These are phyloP conservation scores for Eucalyptus fibrosa DNA, from an alignment of 345 rosid species.

Conservation along the genomic window DNA sequence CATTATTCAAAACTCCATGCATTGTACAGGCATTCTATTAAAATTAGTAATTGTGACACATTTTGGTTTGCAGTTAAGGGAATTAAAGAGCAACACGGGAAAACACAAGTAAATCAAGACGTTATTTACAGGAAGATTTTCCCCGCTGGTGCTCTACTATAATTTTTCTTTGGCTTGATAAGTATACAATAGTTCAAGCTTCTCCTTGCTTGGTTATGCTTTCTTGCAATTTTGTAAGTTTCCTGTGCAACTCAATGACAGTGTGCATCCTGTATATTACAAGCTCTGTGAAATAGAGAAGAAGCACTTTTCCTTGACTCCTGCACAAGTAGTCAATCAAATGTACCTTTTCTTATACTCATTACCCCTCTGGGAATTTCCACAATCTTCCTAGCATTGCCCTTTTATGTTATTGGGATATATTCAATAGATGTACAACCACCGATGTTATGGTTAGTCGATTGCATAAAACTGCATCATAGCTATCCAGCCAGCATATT, in stretches of 20 bases:
- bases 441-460: not conserved
- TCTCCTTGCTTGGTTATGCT: not conserved
- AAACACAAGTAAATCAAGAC: not conserved
- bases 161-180: not conserved
- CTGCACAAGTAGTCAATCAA: not conserved
- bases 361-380: not conserved
- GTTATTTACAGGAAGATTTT: not conserved
- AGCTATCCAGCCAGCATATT: not conserved
- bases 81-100: not conserved
- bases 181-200: not conserved
- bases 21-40: not conserved
- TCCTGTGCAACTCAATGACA: not conserved
- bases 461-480: not conserved
- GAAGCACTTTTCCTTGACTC: not conserved
- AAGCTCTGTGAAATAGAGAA: not conserved
- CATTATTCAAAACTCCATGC: not conserved
- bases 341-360: not conserved
- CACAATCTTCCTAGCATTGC: not conserved
- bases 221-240: not conserved
- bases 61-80: not conserved
- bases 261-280: not conserved
- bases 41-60: not conserved
- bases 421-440: not conserved
- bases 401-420: not conserved
- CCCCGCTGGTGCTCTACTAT: not conserved